Evolutionary conservation across 495 filamentous ascomycete species (phyloP), one percentile per base, ranked within the genome.

Genomic region (Podospora australis): DNA sequence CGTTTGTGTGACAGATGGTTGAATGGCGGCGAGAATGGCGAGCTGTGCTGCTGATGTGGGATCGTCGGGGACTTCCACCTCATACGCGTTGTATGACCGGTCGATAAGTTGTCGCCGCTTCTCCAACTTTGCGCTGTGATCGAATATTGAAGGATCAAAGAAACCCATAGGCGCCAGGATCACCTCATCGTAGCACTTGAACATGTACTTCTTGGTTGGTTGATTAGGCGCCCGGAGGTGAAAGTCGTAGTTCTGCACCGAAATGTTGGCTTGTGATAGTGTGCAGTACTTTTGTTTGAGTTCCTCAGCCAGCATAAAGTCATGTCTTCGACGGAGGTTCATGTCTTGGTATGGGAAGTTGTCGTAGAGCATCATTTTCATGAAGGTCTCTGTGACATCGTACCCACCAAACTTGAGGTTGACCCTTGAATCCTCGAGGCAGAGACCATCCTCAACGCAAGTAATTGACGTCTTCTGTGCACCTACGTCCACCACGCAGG

Each of bases 381-480:
- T 75, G 54, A 98, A 94, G 0, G 87, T 86, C 58, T 95, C 90
- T 2, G 94, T 97, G 34, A 96, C 86, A 67, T 98, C 92, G 41
- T 74, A 78, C 2, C 92, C 94, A 39, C 92, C 92, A 55, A 84
- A 95, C 65, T 97, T 97, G 40, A 97, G 72, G 60, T 97, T 98
- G 52, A 98, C 74, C 23, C 78, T 64, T 4, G 92, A 97, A 54
- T 95, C 90, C 52, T 95, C 90, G 23, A 95, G 72, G 62, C 86
- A 90, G 74, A 98, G 86, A 10, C 92, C 92, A 62, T 98, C 92
- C 59, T 98, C 92, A 22, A 97, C 94, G 58, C 92, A 98, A 56
- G 89, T 90, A 29, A 98, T 88, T 2, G 94, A 96, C 3, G 92
- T 97, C 73, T 98, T 98, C 68, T 97, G 90, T 2, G 92, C 94